Percentiles rank a stretch among this genome's conserved stretches.
phyloP scores from a whole-genome alignment of 2,329 filamentous ascomycete species.

The Rhinocladiella mackenziei region DNA sequence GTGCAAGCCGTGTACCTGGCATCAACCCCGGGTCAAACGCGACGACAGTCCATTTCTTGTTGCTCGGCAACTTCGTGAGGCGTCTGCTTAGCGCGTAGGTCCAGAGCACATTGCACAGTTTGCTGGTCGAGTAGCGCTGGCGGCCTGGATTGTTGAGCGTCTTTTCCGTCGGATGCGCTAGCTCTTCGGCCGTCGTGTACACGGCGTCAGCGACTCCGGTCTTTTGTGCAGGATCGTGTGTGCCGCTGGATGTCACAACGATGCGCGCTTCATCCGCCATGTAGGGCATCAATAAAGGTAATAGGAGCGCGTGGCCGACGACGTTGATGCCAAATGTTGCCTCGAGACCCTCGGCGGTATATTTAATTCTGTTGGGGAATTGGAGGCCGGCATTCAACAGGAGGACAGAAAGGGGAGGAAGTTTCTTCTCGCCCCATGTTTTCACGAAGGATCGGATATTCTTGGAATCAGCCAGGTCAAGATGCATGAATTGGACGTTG shows the following conservation, averaged over 20 bases:
- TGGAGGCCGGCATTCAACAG: constrained; percentile 50
- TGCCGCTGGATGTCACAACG: constrained; percentile 44
- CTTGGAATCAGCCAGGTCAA: constrained; percentile 43
- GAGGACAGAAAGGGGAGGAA: constrained; percentile 44
- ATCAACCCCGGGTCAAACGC: constrained; percentile 49
- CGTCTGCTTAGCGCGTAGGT: constrained; percentile 44
- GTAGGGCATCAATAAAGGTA: constrained; percentile 44
- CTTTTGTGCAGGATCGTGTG: constrained; percentile 48
- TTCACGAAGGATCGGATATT: constrained; percentile 43
- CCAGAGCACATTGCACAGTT: constrained; percentile 50
- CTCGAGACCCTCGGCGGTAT: constrained; percentile 45
- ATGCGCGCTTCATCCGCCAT: constrained; percentile 42
- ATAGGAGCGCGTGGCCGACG: constrained; percentile 50
- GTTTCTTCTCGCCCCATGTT: constrained; percentile 35
- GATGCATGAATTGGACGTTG: constrained; percentile 42
- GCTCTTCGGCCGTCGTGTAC: constrained; percentile 44
- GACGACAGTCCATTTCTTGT: constrained; percentile 39
- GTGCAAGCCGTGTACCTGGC: constrained; percentile 45
- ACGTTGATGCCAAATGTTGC: constrained; percentile 49
- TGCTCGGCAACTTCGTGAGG: constrained; percentile 30
- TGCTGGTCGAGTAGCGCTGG: constrained; percentile 44
- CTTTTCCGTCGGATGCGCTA: constrained; percentile 41
- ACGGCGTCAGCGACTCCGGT: constrained; percentile 42
- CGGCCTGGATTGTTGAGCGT: constrained; percentile 34
- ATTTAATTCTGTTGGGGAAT: constrained; percentile 36